Percentiles rank a stretch among this genome's conserved stretches.
phyloP scores from a whole-genome alignment of 441 rosid species.

The Melastoma candidum region DNA sequence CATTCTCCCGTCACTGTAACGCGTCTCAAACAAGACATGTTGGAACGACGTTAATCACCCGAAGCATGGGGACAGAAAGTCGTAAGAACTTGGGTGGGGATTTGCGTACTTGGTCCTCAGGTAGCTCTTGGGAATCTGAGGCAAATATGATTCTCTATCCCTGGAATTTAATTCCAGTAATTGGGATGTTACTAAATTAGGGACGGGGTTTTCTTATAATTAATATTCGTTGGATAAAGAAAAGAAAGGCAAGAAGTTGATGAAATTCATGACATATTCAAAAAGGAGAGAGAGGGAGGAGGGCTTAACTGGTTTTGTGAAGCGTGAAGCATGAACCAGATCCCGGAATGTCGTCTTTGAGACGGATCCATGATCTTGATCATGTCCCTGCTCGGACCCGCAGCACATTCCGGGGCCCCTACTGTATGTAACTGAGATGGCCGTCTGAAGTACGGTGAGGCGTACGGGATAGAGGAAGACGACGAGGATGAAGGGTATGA shows the following conservation, averaged over 20 bases:
- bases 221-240: background rate
- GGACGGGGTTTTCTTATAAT: slow-evolving; percentile 4
- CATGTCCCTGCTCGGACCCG: slow-evolving; percentile 66
- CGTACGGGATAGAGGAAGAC: slow-evolving; percentile 46
- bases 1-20: slow-evolving; percentile 88
- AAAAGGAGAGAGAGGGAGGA: background rate
- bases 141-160: slow-evolving; percentile 75
- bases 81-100: background rate
- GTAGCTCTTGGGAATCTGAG: slow-evolving; percentile 91
- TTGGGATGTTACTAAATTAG: background rate
- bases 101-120: slow-evolving; percentile 81
- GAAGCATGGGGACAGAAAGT: background rate
- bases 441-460: slow-evolving; percentile 39
- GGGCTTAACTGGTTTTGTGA: slow-evolving; percentile 82
- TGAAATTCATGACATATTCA: slow-evolving; percentile 2
- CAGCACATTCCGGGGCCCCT: slow-evolving; percentile 28
- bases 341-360: slow-evolving; percentile 71
- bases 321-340: slow-evolving; percentile 91
- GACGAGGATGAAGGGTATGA: slow-evolving; percentile 21
- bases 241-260: background rate
- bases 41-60: background rate
- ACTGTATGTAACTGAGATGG: slow-evolving; percentile 40
- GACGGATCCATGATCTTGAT: slow-evolving; percentile 68
- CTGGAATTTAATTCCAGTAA: slow-evolving; percentile 32
- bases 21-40: slow-evolving; percentile 9